phyloP scores from a whole-genome alignment of 352 stramenopile genomes.

The Phytophthora pinifolia region DNA sequence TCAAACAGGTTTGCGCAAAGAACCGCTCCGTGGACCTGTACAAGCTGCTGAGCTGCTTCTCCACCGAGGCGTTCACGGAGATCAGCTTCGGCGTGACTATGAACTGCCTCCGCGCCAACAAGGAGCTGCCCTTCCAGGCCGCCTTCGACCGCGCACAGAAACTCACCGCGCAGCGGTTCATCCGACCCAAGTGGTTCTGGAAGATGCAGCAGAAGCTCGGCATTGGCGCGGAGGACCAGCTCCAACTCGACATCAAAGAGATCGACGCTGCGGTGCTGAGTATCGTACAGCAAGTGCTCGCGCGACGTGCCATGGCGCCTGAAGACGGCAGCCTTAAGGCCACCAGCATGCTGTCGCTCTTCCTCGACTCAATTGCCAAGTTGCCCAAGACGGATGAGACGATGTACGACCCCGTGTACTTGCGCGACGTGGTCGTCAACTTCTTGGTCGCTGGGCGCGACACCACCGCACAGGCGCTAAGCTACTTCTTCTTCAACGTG shows the following conservation, averaged over 20 bases:
- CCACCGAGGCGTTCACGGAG: constrained; percentile 65
- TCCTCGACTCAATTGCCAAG: constrained; percentile 36
- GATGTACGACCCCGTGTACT: constrained; percentile 33
- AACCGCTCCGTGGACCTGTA: constrained; percentile 41
- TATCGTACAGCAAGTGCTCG: constrained; percentile 42
- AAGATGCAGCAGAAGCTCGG: constrained; percentile 42
- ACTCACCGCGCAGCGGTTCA: constrained; percentile 38
- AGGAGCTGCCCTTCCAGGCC: constrained; percentile 52
- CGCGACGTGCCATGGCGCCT: not conserved
- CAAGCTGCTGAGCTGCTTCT: constrained; percentile 57
- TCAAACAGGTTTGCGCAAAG: constrained; percentile 11
- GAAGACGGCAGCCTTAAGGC: constrained; percentile 6
- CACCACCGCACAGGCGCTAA: constrained; percentile 71
- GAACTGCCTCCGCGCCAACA: constrained; percentile 28
- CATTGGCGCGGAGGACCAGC: constrained; percentile 37
- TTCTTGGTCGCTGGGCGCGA: constrained; percentile 82
- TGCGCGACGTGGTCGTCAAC: constrained; percentile 82
- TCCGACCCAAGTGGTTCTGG: constrained; percentile 45
- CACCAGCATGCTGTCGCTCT: constrained; percentile 30
- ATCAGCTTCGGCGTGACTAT: constrained; percentile 71
- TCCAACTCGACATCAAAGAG: constrained; percentile 38
- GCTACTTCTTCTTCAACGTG: constrained; percentile 73
- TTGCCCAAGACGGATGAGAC: constrained; percentile 8
- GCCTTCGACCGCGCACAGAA: constrained; percentile 56
- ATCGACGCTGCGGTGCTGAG: constrained; percentile 45